Conservation (phyloP, 1,139 yeast genomes). For the Zygosaccharomyces sapae region DNA sequence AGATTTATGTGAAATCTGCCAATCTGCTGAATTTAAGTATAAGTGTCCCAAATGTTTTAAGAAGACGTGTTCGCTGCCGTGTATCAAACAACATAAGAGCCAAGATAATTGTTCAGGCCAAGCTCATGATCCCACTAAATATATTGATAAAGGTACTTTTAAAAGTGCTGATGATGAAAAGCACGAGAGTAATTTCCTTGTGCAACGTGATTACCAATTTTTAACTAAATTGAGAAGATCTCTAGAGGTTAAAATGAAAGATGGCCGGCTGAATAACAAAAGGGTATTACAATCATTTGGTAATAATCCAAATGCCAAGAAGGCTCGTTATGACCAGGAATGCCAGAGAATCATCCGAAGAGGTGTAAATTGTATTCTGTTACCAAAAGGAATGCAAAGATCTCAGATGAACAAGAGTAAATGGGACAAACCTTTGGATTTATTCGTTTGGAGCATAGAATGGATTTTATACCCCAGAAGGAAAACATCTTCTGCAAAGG, state of each 20-base stretch:
- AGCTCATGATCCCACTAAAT: slow-evolving; percentile 54
- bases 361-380: slow-evolving; percentile 48
- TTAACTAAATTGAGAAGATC: slow-evolving; percentile 57
- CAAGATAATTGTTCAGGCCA: slow-evolving; percentile 63
- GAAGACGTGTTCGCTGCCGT: slow-evolving; percentile 64
- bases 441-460: slow-evolving; percentile 77
- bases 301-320: slow-evolving; percentile 29
- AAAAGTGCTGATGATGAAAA: slow-evolving; percentile 40
- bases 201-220: slow-evolving; percentile 83
- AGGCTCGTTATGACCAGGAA: slow-evolving; percentile 29
- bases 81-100: slow-evolving; percentile 68
- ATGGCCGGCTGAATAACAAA: slow-evolving; percentile 38
- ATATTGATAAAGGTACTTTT: slow-evolving; percentile 39
- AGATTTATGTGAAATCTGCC: slow-evolving; percentile 51
- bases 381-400: slow-evolving; percentile 79
- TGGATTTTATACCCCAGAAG: slow-evolving; percentile 48
- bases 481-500: slow-evolving; percentile 25
- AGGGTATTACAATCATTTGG: slow-evolving; percentile 28
- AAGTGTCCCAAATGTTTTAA: slow-evolving; percentile 79
- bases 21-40: slow-evolving; percentile 49
- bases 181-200: slow-evolving; percentile 40
- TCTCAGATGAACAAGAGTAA: slow-evolving; percentile 63
- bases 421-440: slow-evolving; percentile 60
- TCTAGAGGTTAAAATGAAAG: slow-evolving; percentile 50
- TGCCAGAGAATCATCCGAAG: slow-evolving; percentile 37